Base-by-base conservation (phyloP, 2,329 filamentous ascomycete genomes). In the Xylariaceae sp. region DNA sequence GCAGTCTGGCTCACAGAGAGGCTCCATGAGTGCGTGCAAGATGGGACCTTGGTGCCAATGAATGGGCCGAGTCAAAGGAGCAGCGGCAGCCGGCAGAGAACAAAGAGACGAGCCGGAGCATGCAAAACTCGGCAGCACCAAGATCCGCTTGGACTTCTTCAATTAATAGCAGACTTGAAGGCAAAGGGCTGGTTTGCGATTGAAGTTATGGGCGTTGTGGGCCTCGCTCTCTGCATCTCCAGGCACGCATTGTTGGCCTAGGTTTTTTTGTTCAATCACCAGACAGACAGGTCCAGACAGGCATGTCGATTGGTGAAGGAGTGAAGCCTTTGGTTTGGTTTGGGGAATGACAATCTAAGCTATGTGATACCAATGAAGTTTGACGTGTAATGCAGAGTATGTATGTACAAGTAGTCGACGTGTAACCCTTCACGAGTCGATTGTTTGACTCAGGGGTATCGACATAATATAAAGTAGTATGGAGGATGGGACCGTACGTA, bases 81-180 rank as follows among this genome's bases (percentile, higher is more conserved):
- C 67, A 71, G 61, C 63, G 67, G 35, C 56, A 68, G 47, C 59
- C 39, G 35, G 37, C 73, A 51, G 51, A 60, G 57, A 60, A 64
- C 52, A 61, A 54, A 42, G 3, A 55, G 56, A 51, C 62, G 56
- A 49, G 55, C 61, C 13, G 54, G 48, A 13, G 18, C 17, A 49
- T 59, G 64, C 39, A 65, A 60, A 59, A 69, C 67, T 34, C 57
- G 65, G 53, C 63, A 66, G 30, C 80, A 85, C 39, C 82, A 89
- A 60, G 92, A 97, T 72, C 92, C 92, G 0, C 78, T 96, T 0
- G 92, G 92, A 0, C 73, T 96, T 42, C 79, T 95, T 55, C 80
- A 86, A 62, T 81, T 92, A 64, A 83, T 84, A 2, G 84, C 88
- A 17, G 82, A 85, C 42, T 69, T 95, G 45, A 85, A 82, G 66